Evolutionary conservation across 2,329 filamentous ascomycete genomes (phyloP), one percentile per base, ranked within the genome.

Genomic region (Penicillium freii): DNA sequence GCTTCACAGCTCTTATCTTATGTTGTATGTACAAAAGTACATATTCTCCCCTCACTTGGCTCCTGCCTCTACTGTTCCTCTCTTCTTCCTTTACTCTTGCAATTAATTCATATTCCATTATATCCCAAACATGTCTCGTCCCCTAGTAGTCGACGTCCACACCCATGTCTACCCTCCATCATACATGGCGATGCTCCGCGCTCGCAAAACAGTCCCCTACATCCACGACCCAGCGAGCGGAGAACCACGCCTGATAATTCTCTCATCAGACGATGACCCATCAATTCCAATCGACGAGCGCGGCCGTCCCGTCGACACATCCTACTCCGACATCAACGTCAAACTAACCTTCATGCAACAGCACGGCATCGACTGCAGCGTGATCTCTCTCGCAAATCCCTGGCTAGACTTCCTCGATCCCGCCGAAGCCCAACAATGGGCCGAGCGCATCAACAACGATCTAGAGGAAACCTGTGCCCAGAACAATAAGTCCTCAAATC

Each of bases 341-440:
- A 97, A 96, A 70, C 81, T 96, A 15, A 81, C 85, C 48, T 96
- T 97, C 77, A 97, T 97, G 92, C 82, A 91, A 72, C 84, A 81
- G 17, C 92, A 97, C 76, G 79, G 79, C 52, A 96, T 97, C 71
- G 84, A 89, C 73, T 86, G 88, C 62, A 94, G 90, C 1, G 89
- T 96, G 50, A 86, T 97, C 61, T 94, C 90, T 0, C 85, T 96
- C 23, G 92, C 92, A 15, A 97, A 97, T 70, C 92, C 92, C 0
- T 97, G 92, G 92, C 82, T 97, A 2, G 92, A 97, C 75, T 97
- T 96, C 70, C 76, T 96, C 0, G 74, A 79, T 0, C 70, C 84
- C 0, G 72, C 78, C 4, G 83, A 87, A 62, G 89, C 90, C 0
- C 83, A 82, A 1, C 71, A 75, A 31, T 85, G 87, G 48, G 91